These are phyloP conservation scores for Mycena maculata DNA, from an alignment of 768 basidiomycete species.

Conservation along the genomic window DNA sequence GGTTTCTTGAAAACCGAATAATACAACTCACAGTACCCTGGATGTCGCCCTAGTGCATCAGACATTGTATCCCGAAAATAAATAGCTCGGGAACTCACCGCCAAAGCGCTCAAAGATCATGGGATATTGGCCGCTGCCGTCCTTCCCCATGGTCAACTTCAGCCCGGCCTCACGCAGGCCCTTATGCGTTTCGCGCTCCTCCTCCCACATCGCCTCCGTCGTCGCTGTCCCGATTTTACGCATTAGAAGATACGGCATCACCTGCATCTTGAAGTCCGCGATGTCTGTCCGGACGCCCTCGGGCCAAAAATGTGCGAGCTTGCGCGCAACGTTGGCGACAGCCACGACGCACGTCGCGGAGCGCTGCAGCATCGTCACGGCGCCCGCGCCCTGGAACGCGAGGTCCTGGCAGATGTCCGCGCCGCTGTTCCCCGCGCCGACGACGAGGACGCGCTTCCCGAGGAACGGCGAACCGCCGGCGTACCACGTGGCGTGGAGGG, in stretches of 20 bases:
- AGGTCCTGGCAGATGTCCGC: constrained; percentile 56
- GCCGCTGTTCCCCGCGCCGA: constrained; percentile 54
- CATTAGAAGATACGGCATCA: constrained; percentile 15
- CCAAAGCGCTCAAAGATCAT: constrained; percentile 24
- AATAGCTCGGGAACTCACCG: neutral
- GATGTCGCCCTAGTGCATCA: neutral
- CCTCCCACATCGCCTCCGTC: constrained; percentile 16
- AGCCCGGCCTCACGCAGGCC: constrained; percentile 9
- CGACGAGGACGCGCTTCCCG: constrained; percentile 51
- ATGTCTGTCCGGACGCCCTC: constrained; percentile 37
- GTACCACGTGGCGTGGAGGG: constrained; percentile 47
- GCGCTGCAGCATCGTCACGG: constrained; percentile 57
- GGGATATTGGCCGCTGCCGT: constrained; percentile 19
- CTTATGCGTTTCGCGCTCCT: constrained; percentile 12
- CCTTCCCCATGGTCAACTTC: constrained; percentile 9
- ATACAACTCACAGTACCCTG: constrained; percentile 15
- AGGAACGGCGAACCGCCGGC: constrained; percentile 40
- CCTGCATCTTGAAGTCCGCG: constrained; percentile 37
- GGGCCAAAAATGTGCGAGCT: constrained; percentile 23
- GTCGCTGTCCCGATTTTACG: constrained; percentile 18
- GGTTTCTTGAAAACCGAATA: neutral
- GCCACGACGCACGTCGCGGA: constrained; percentile 50
- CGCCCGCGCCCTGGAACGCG: constrained; percentile 41
- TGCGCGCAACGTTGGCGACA: neutral
- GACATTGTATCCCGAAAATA: neutral